These are phyloP conservation scores for Nevesoporus exiguus DNA, from an alignment of 768 basidiomycete species.

Conservation along the genomic window DNA sequence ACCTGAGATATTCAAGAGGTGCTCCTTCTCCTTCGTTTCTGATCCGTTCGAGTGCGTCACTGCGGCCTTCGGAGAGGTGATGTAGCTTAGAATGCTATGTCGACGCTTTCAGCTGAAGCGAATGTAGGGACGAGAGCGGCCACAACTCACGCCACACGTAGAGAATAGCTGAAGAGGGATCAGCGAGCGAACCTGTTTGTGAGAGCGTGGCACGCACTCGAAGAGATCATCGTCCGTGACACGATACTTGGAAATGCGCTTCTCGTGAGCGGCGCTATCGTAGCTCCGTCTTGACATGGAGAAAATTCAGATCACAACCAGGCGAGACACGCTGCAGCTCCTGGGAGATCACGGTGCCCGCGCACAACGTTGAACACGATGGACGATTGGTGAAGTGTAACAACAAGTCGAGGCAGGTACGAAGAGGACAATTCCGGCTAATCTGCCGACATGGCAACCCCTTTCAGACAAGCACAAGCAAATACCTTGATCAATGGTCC, in stretches of 20 bases:
- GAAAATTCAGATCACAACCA: constrained; percentile 14
- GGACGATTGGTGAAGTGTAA: neutral
- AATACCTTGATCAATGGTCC: neutral
- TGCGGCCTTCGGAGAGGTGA: constrained; percentile 57
- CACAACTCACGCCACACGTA: constrained; percentile 75
- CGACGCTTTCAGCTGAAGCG: constrained; percentile 8
- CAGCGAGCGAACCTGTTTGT: neutral
- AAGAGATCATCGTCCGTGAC: constrained; percentile 85
- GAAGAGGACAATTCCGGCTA: neutral
- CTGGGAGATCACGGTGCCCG: constrained; percentile 3
- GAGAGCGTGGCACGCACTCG: constrained; percentile 50
- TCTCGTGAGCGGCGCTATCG: constrained; percentile 66
- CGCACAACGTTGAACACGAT: neutral
- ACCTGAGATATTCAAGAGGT: constrained; percentile 60
- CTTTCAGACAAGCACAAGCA: neutral
- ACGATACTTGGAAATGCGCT: constrained; percentile 69
- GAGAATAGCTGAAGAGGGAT: constrained; percentile 56
- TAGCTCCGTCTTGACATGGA: constrained; percentile 73
- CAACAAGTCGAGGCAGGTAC: neutral
- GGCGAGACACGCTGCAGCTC: neutral
- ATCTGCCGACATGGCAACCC: neutral
- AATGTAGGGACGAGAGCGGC: neutral
- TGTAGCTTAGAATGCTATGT: constrained; percentile 65
- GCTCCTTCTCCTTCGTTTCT: constrained; percentile 57
- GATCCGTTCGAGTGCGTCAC: constrained; percentile 28